Base-by-base conservation (phyloP, 139 green algal genomes). In the Coelastrella sp. region DNA sequence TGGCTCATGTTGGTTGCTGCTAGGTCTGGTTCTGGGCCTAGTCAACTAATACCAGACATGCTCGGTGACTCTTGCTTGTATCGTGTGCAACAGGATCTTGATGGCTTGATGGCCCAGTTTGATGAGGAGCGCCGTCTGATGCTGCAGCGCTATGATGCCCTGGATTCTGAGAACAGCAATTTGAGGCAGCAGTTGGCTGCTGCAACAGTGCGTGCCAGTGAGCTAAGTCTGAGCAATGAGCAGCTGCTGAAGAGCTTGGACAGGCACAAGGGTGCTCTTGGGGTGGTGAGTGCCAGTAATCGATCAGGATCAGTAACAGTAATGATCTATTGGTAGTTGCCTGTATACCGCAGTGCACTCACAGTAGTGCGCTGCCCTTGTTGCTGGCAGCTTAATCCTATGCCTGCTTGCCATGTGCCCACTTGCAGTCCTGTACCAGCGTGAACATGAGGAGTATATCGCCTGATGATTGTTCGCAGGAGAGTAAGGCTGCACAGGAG, bases 391-490 rank as follows among this genome's bases (percentile, higher is more conserved):
- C n/a, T n/a, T n/a, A n/a, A n/a, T n/a, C n/a, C n/a, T n/a, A n/a
- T n/a, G n/a, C n/a, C n/a, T n/a, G n/a, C n/a, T n/a, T n/a, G n/a
- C n/a, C n/a, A n/a, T n/a, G n/a, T n/a, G n/a, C n/a, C n/a, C n/a
- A n/a, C n/a, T n/a, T n/a, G n/a, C n/a, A n/a, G n/a, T n/a, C n/a
- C n/a, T n/a, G n/a, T n/a, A n/a, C n/a, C n/a, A n/a, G n/a, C n/a
- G n/a, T n/a, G n/a, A n/a, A n/a, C n/a, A n/a, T n/a, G n/a, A n/a
- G n/a, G n/a, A n/a, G n/a, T n/a, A n/a, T n/a, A n/a, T n/a, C n/a
- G n/a, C n/a, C n/a, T n/a, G n/a, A n/a, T n/a, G n/a, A n/a, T 19
- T 66, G 57, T 1, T 0, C 80, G 80, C 80, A 86, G 80, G 80
- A 86, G 48, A 79, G 45, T 27, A 66, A 78, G 66, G 48, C 67